A percentile compares a stretch with the other conserved stretches of the same genome.
Conservation (phyloP, 78 protist species). For the slime mould (Dictyostelium discoideum) region DNA sequence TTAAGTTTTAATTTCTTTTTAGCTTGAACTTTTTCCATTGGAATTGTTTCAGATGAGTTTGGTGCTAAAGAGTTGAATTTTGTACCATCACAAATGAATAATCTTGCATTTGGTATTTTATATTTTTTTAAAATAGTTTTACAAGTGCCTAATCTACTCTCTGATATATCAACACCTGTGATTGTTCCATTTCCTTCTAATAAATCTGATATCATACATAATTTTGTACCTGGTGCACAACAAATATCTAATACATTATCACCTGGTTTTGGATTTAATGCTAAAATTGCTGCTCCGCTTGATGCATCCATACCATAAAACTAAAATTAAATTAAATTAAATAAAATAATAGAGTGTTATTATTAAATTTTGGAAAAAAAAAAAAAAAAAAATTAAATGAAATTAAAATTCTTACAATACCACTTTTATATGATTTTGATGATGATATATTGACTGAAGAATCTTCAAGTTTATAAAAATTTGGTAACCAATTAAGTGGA, state of each 20-base stretch:
- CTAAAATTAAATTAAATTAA: not conserved
- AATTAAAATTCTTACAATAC: not conserved
- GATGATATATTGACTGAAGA: slow-evolving; percentile 27
- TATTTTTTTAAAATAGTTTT: slow-evolving; percentile 73
- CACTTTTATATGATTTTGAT: slow-evolving; percentile 19
- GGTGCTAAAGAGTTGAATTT: slow-evolving; percentile 69
- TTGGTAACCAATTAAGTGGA: slow-evolving; percentile 34
- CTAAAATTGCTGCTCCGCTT: slow-evolving; percentile 84
- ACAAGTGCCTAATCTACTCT: slow-evolving; percentile 35
- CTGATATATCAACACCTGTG: slow-evolving; percentile 64
- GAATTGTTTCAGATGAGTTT: slow-evolving; percentile 27
- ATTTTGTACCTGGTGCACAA: slow-evolving; percentile 90
- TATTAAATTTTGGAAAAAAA: not conserved
- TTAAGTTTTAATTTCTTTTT: slow-evolving; percentile 8
- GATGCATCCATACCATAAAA: slow-evolving; percentile 86
- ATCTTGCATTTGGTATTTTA: slow-evolving; percentile 63
- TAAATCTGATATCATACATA: slow-evolving; percentile 77
- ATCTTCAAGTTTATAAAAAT: slow-evolving; percentile 32
- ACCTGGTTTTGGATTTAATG: slow-evolving; percentile 64
- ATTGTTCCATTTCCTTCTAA: slow-evolving; percentile 59
- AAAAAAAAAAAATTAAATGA: not conserved
- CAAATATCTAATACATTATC: slow-evolving; percentile 86
- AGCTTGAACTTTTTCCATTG: not conserved
- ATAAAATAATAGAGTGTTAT: not conserved
- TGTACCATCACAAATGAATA: slow-evolving; percentile 62